phyloP scores from a whole-genome alignment of 2,329 filamentous ascomycete genomes.

The Fusarium ramigenum region DNA sequence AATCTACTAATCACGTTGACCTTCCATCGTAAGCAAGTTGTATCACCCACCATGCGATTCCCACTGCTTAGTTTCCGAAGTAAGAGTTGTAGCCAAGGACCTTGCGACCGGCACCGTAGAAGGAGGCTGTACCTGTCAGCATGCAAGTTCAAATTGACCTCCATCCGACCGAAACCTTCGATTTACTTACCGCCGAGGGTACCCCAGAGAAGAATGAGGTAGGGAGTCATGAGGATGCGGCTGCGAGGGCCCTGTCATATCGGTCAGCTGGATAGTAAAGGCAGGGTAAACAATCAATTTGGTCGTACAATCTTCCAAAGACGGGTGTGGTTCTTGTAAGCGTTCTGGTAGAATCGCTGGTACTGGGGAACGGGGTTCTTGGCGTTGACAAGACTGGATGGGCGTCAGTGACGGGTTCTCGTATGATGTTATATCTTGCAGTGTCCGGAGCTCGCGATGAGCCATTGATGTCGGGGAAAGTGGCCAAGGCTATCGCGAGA shows the following conservation, averaged over 20 bases:
- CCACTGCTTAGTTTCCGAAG: conserved; percentile 64
- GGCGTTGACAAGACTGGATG: conserved; percentile 69
- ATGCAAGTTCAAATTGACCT: background rate
- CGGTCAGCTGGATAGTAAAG: conserved; percentile 33
- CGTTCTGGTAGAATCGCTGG: conserved; percentile 79
- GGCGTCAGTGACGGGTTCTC: conserved; percentile 43
- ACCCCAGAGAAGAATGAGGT: conserved; percentile 71
- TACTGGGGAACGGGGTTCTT: conserved; percentile 79
- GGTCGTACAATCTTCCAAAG: conserved; percentile 79
- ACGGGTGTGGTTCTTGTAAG: conserved; percentile 74
- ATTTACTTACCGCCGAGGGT: conserved; percentile 66
- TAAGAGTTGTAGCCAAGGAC: conserved; percentile 82
- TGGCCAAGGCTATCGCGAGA: conserved; percentile 11
- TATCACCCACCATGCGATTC: conserved; percentile 11
- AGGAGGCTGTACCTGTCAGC: conserved; percentile 53
- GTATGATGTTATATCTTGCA: conserved; percentile 39
- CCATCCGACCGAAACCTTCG: background rate
- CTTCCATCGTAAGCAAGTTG: conserved; percentile 19
- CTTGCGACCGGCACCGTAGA: conserved; percentile 81
- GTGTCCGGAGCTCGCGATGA: conserved; percentile 13
- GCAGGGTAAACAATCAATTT: conserved; percentile 18
- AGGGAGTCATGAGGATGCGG: conserved; percentile 72
- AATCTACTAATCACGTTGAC: conserved; percentile 37
- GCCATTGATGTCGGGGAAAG: conserved; percentile 41
- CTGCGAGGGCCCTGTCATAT: conserved; percentile 68